Conservation (phyloP, 768 basidiomycete genomes). For the Amanita rimosa region DNA sequence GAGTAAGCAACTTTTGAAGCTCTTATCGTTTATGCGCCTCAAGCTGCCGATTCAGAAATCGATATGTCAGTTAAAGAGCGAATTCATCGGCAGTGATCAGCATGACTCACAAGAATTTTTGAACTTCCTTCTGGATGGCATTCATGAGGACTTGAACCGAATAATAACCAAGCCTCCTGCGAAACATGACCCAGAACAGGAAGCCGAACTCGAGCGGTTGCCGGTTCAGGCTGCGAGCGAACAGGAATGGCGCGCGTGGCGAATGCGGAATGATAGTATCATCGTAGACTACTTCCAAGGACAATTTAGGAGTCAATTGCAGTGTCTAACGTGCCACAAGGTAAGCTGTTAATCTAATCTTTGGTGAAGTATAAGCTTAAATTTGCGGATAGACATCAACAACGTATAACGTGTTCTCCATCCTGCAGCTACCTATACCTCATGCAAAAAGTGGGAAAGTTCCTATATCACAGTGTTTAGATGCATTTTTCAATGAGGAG, state of each 20-base stretch:
- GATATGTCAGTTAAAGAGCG: conserved; percentile 41
- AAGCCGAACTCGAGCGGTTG: conserved; percentile 79
- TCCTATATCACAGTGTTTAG: conserved; percentile 70
- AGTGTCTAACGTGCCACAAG: conserved; percentile 84
- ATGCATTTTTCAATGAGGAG: conserved; percentile 85
- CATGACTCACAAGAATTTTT: conserved; percentile 98
- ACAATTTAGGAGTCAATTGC: conserved; percentile 83
- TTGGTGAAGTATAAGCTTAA: neutral
- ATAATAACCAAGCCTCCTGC: conserved; percentile 61
- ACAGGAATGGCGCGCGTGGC: conserved; percentile 88
- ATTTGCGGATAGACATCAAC: conserved; percentile 74
- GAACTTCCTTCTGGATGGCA: conserved; percentile 84
- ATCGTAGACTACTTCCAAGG: conserved; percentile 98
- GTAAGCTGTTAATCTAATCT: conserved; percentile 26
- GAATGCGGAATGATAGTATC: conserved; percentile 81
- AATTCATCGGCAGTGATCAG: conserved; percentile 82
- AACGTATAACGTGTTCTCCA: conserved; percentile 95
- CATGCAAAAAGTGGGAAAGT: conserved; percentile 48
- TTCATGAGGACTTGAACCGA: conserved; percentile 83
- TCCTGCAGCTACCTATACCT: conserved; percentile 85
- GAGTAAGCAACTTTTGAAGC: conserved; percentile 37
- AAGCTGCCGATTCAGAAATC: conserved; percentile 19
- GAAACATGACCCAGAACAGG: conserved; percentile 63
- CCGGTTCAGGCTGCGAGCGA: conserved; percentile 84
- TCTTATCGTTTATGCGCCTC: neutral